Percentiles rank a stretch among this genome's conserved stretches.
Conservation (phyloP, 2,329 filamentous ascomycete genomes). For the Xylariomycetidae sp. region DNA sequence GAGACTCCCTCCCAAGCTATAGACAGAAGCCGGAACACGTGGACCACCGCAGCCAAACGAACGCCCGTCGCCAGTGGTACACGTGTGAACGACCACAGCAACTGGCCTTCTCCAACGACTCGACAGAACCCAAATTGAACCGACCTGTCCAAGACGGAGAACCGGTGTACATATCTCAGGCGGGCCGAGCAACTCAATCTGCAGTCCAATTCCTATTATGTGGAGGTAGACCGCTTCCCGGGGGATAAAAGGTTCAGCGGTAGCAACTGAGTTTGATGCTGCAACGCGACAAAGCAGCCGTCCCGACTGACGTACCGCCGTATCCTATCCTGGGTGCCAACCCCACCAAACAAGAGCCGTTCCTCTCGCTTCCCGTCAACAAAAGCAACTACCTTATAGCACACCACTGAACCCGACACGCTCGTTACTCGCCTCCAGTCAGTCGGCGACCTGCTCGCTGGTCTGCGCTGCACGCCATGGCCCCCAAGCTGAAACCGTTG, state of each 20-base stretch:
- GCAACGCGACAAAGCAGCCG: slow-evolving; percentile 1
- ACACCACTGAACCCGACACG: slow-evolving; percentile 8
- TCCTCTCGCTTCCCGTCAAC: not conserved
- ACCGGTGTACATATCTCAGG: no score
- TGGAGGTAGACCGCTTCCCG: slow-evolving; percentile 11
- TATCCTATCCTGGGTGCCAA: not conserved
- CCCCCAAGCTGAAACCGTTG: slow-evolving; percentile 27
- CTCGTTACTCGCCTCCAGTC: slow-evolving; percentile 1
- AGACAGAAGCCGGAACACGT: slow-evolving; percentile 23
- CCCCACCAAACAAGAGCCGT: slow-evolving; percentile 9
- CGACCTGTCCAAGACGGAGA: no score
- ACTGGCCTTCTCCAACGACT: slow-evolving; percentile 9
- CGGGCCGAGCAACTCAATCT: slow-evolving; percentile 7
- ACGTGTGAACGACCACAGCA: slow-evolving; percentile 22
- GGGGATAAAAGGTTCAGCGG: slow-evolving; percentile 2
- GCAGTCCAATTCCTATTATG: slow-evolving; percentile 21
- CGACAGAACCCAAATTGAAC: not conserved
- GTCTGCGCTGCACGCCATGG: slow-evolving; percentile 18
- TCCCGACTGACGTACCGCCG: not conserved
- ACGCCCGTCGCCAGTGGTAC: slow-evolving; percentile 21
- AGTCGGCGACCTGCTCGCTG: slow-evolving; percentile 11
- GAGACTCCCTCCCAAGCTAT: slow-evolving; percentile 17
- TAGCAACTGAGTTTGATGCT: slow-evolving; percentile 2
- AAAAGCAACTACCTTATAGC: slow-evolving; percentile 6
- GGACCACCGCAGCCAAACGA: slow-evolving; percentile 22